Evolutionary conservation across 805 yeast species (phyloP).

Genomic region (Zygotorulaspora sp.): DNA sequence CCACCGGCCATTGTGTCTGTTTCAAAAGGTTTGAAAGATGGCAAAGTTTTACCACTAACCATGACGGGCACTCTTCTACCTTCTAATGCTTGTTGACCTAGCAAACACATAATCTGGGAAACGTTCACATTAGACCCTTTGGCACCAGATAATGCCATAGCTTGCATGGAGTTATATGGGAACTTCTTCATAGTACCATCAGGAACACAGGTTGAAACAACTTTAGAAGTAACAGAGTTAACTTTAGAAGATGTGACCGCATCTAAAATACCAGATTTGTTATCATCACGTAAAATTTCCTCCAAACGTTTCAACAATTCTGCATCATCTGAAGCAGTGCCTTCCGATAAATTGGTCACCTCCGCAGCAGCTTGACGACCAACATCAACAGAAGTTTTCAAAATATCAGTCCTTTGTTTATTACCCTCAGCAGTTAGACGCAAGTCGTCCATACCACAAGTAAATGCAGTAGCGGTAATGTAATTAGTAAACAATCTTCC

Average conservation of each 20-base stretch:
- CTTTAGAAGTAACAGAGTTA: conserved; percentile 87
- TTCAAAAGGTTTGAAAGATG: conserved; percentile 93
- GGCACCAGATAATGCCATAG: conserved; percentile 99
- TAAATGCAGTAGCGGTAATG: conserved; percentile 86
- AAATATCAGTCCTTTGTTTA: conserved; percentile 76
- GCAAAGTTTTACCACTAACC: conserved; percentile 97
- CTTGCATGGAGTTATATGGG: conserved; percentile 96
- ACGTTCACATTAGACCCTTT: conserved; percentile 98
- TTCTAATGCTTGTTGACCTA: conserved; percentile 98
- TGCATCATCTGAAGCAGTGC: conserved; percentile 49
- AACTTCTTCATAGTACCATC: conserved; percentile 92
- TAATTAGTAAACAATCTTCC: conserved; percentile 94
- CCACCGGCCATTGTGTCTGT: conserved; percentile 99
- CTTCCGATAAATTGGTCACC: conserved; percentile 73
- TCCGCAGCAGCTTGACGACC: conserved; percentile 94
- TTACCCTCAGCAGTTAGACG: conserved; percentile 90
- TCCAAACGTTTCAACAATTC: conserved; percentile 86
- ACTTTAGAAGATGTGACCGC: conserved; percentile 94
- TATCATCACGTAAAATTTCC: conserved; percentile 91
- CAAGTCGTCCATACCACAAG: conserved; percentile 99
- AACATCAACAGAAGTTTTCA: conserved; percentile 68
- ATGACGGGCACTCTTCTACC: conserved; percentile 99
- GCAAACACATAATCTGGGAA: conserved; percentile 97
- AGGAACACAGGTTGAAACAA: conserved; percentile 91
- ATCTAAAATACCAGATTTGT: conserved; percentile 87